These are phyloP conservation scores for Hypomyces perniciosus DNA, from an alignment of 2,329 filamentous ascomycete species.

Conservation along the genomic window DNA sequence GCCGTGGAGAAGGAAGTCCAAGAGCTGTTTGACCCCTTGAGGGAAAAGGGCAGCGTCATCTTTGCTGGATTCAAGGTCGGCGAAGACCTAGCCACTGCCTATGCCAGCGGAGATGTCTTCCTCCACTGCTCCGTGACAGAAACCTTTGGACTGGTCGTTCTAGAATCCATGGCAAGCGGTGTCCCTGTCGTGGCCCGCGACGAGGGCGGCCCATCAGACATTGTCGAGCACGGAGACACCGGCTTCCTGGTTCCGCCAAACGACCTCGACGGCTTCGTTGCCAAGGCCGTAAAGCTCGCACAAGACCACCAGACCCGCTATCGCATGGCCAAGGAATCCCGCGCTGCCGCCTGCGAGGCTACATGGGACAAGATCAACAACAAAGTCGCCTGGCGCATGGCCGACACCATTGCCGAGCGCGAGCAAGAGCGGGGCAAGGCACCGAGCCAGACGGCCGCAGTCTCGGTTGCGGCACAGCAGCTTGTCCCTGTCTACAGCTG, in stretches of 20 bases:
- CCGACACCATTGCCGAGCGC: constrained; percentile 45
- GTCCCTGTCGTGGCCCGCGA: constrained; percentile 64
- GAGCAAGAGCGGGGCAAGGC: constrained; percentile 24
- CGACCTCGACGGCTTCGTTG: constrained; percentile 55
- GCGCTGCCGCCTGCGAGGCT: constrained; percentile 53
- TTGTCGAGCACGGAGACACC: constrained; percentile 51
- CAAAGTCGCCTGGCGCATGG: constrained; percentile 59
- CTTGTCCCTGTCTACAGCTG: constrained; percentile 38
- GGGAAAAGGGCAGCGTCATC: constrained; percentile 46
- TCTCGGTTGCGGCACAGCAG: constrained; percentile 22
- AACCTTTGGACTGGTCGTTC: constrained; percentile 64
- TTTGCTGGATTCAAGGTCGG: constrained; percentile 62
- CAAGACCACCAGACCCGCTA: constrained; percentile 37
- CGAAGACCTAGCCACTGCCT: constrained; percentile 55
- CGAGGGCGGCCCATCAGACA: constrained; percentile 64
- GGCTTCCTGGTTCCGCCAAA: constrained; percentile 56
- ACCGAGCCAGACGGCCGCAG: constrained; percentile 10
- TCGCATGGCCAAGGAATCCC: constrained; percentile 42
- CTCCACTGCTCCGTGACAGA: constrained; percentile 66
- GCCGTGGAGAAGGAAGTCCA: constrained; percentile 57
- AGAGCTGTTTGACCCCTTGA: constrained; percentile 49
- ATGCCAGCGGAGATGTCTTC: constrained; percentile 64
- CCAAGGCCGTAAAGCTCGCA: constrained; percentile 44
- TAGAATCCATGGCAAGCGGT: constrained; percentile 66
- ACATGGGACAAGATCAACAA: constrained; percentile 71